phyloP scores from a whole-genome alignment of 441 rosid species.

The Viola pubescens region DNA sequence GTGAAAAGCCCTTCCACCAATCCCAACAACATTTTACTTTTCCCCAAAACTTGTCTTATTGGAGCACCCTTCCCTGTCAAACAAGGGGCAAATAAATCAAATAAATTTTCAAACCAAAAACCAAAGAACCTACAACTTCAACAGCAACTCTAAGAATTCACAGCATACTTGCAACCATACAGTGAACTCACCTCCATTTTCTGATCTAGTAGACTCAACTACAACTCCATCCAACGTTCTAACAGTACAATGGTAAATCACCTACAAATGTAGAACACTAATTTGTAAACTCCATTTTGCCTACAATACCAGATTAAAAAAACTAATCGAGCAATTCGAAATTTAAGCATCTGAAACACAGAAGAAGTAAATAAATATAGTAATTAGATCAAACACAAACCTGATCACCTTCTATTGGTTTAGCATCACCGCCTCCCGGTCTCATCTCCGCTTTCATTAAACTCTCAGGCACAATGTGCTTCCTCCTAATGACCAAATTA shows the following conservation, averaged over 20 bases:
- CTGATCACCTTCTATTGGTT: conserved; percentile 93
- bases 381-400: conserved; percentile 22
- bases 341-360: too few relatives aligned
- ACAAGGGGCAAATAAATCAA: conserved; percentile 6
- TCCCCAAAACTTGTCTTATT: conserved; percentile 66
- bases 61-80: conserved; percentile 74
- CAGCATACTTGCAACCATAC: background rate
- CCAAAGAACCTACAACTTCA: background rate
- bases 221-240: conserved; percentile 78
- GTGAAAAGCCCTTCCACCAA: conserved; percentile 87
- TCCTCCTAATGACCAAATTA: conserved; percentile 44
- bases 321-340: too few relatives aligned
- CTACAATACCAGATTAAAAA: background rate
- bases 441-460: conserved; percentile 87
- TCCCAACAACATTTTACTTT: conserved; percentile 86
- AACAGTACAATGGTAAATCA: conserved; percentile 75
- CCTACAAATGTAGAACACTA: conserved; percentile 31
- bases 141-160: background rate
- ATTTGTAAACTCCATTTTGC: background rate
- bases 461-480: conserved; percentile 81
- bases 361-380: too few relatives aligned
- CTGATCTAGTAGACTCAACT: conserved; percentile 67
- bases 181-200: conserved; percentile 62
- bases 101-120: background rate
- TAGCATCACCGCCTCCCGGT: conserved; percentile 84